Evolutionary conservation across 2,329 filamentous ascomycete genomes (phyloP).

Genomic region (Didymella lethalis): DNA sequence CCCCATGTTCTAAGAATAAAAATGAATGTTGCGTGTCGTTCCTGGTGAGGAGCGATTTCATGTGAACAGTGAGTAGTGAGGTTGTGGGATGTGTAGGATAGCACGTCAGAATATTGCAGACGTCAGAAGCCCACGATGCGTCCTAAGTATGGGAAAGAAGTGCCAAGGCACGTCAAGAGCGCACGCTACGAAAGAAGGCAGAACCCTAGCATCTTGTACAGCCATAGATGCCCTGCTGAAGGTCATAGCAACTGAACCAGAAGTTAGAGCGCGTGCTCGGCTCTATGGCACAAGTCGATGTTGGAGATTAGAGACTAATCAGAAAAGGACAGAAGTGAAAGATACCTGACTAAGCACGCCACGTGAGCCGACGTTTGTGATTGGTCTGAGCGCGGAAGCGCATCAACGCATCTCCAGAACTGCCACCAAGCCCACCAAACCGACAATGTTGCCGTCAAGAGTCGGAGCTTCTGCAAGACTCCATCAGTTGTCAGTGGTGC

Average conservation of each 20-base stretch:
- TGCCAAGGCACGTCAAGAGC: not conserved
- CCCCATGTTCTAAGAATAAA: not conserved
- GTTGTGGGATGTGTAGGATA: not conserved
- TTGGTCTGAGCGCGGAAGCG: slow-evolving; percentile 8
- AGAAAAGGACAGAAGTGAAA: not conserved
- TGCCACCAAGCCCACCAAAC: slow-evolving; percentile 2
- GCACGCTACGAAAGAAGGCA: not conserved
- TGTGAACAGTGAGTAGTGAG: not conserved
- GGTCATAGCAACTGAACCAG: too few species aligned
- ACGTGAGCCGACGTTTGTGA: slow-evolving; percentile 6
- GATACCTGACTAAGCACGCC: slow-evolving; percentile 5
- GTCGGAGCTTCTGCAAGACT: not conserved
- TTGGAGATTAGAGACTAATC: not conserved
- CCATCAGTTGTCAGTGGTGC: not conserved
- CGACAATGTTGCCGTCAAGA: slow-evolving; percentile 15
- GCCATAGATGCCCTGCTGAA: not conserved
- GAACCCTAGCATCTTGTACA: not conserved
- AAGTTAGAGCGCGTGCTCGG: not conserved
- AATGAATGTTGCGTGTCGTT: not conserved
- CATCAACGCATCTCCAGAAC: slow-evolving; percentile 1
- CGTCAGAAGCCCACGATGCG: too few species aligned
- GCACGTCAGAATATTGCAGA: not conserved
- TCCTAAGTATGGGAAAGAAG: not conserved
- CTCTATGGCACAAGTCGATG: not conserved
- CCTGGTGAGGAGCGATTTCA: not conserved